Conservation (phyloP, 371 early-diverging fungal genomes). For the Circinella umbellata region DNA sequence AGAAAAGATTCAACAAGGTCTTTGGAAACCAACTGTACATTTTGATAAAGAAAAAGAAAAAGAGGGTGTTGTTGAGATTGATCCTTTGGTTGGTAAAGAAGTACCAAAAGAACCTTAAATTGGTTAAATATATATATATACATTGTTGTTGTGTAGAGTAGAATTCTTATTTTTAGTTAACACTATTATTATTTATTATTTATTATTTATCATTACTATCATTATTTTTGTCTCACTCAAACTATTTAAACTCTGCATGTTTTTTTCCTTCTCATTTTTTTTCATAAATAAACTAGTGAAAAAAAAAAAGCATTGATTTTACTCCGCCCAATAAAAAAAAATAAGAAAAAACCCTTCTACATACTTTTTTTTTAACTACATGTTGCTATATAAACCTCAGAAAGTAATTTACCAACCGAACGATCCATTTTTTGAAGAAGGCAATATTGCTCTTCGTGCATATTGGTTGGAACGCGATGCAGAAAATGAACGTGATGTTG, state of each 20-base stretch:
- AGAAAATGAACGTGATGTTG: slow-evolving; percentile 14
- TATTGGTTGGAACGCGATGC: slow-evolving; percentile 49
- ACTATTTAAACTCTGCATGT: too few relatives aligned
- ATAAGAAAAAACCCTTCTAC: not conserved
- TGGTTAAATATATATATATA: not conserved
- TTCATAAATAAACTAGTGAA: too few relatives aligned
- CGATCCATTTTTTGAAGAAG: slow-evolving; percentile 60
- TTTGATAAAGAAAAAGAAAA: not conserved
- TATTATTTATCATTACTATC: too few relatives aligned
- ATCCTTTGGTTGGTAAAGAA: too few relatives aligned
- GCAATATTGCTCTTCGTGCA: slow-evolving; percentile 54
- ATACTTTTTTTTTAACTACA: not conserved
- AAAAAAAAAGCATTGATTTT: too few relatives aligned
- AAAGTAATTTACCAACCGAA: slow-evolving; percentile 34
- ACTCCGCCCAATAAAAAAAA: too few relatives aligned
- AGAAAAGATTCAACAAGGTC: slow-evolving; percentile 18
- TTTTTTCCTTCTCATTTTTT: too few relatives aligned
- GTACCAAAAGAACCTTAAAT: too few relatives aligned
- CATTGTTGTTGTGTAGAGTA: too few relatives aligned
- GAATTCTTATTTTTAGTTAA: too few relatives aligned
- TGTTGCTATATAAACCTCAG: slow-evolving; percentile 35
- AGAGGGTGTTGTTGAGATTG: not conserved
- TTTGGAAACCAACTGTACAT: slow-evolving; percentile 17
- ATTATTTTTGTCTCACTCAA: too few relatives aligned
- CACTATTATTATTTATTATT: too few relatives aligned